These are phyloP conservation scores for Hypoxylon sp. DNA, from an alignment of 2,329 filamentous ascomycete species.

Conservation along the genomic window DNA sequence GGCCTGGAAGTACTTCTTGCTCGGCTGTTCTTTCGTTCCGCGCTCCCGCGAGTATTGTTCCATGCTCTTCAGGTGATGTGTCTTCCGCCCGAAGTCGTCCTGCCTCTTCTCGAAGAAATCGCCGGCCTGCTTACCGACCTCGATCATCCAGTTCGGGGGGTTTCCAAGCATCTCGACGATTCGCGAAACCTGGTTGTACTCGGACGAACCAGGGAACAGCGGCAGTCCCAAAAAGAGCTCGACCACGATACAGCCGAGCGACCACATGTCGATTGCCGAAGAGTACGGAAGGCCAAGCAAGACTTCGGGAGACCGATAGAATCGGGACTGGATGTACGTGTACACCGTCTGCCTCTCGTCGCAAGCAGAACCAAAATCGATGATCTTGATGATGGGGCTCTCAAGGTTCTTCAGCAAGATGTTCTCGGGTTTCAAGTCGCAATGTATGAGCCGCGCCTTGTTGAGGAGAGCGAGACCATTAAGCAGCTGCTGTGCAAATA, in stretches of 20 bases:
- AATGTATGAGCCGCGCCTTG: constrained; percentile 96
- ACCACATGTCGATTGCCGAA: constrained; percentile 99
- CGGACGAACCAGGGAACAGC: constrained; percentile 94
- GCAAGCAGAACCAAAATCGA: constrained; percentile 98
- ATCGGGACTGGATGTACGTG: constrained; percentile 97
- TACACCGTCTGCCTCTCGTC: constrained; percentile 99
- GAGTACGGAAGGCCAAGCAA: constrained; percentile 95
- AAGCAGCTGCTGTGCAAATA: constrained; percentile 95
- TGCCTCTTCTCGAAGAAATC: constrained; percentile 95
- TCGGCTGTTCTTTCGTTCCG: constrained; percentile 95
- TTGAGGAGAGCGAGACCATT: constrained; percentile 92
- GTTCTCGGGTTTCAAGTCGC: constrained; percentile 97
- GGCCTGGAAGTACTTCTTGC: constrained; percentile 99
- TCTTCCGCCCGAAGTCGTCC: constrained; percentile 91
- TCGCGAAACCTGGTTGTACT: constrained; percentile 97
- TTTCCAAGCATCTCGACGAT: constrained; percentile 98
- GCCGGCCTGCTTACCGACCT: constrained; percentile 96
- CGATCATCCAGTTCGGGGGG: constrained; percentile 98
- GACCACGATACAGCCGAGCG: constrained; percentile 95
- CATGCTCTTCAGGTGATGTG: constrained; percentile 94
- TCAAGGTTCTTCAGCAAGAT: constrained; percentile 97
- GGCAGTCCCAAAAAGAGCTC: constrained; percentile 95
- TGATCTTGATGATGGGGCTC: constrained; percentile 99
- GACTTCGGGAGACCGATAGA: constrained; percentile 97
- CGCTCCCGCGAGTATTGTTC: constrained; percentile 97